Evolutionary conservation across 148 eudicot genomes (phyloP).

Genomic region (Camellia sinensis): DNA sequence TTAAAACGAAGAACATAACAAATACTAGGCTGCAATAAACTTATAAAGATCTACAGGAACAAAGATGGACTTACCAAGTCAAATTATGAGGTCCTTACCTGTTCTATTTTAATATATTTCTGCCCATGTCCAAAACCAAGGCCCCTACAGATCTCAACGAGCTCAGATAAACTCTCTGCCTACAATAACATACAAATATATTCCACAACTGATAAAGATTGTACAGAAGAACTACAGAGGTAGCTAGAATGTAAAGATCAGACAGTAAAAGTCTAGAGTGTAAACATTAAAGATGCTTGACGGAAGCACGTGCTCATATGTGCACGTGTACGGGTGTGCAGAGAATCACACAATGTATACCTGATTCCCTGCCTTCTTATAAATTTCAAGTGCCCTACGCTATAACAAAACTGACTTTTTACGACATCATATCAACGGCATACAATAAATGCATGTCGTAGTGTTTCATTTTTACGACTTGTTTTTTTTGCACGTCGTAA

Average conservation of each 20-base stretch:
- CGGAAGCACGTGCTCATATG: no score
- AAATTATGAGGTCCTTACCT: slow-evolving; percentile 15
- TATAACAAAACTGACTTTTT: no score
- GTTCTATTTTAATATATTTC: slow-evolving; percentile 27
- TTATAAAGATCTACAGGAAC: background rate
- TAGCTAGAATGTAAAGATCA: background rate
- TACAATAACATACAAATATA: slow-evolving; percentile 9
- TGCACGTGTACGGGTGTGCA: no score
- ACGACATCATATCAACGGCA: no score
- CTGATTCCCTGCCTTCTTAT: slow-evolving; percentile 28
- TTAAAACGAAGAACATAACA: background rate
- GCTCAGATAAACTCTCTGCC: slow-evolving; percentile 32
- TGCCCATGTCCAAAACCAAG: slow-evolving; percentile 28
- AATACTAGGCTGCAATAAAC: background rate
- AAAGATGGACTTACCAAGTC: background rate
- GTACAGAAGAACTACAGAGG: background rate
- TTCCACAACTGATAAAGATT: no score
- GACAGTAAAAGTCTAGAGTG: background rate
- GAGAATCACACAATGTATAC: slow-evolving; percentile 8
- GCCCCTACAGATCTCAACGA: slow-evolving; percentile 33
- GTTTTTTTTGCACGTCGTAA: no score
- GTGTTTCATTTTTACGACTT: no score
- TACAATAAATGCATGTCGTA: no score
- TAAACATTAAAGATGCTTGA: no score
- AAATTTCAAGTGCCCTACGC: slow-evolving; percentile 33